Evolutionary conservation across 306 rosid species (phyloP).

Genomic region (Acacia melanoxylon): DNA sequence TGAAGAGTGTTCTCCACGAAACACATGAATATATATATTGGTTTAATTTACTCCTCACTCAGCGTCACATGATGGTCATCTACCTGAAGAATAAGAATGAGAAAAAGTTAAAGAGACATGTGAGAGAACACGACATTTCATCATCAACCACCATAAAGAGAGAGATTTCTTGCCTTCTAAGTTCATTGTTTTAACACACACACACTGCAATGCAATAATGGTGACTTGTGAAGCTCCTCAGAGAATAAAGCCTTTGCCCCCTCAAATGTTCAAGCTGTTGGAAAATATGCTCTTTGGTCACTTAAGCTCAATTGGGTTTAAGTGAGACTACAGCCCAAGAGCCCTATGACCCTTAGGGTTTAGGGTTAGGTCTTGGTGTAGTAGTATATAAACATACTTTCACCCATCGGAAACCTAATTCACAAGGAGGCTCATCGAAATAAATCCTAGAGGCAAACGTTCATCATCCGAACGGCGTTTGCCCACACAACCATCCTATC

Average conservation of each 20-base stretch:
- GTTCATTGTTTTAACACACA: constrained; percentile 24
- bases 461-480: no score
- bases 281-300: no score
- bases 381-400: no score
- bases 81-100: constrained; percentile 21
- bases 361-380: no score
- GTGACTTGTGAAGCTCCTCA: constrained; percentile 3
- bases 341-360: no score
- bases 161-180: constrained; percentile 50
- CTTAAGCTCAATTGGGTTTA: no score
- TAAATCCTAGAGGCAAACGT: no score
- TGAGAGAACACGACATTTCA: constrained; percentile 25
- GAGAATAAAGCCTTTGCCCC: not conserved
- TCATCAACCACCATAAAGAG: constrained; percentile 20
- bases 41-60: constrained; percentile 1
- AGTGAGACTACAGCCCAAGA: no score
- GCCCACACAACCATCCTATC: no score
- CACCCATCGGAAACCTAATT: no score
- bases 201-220: constrained; percentile 3
- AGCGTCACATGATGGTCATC: constrained; percentile 29
- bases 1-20: constrained; percentile 27
- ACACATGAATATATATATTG: constrained; percentile 2
- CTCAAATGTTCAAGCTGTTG: not conserved
- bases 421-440: no score
- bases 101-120: not conserved